Base-by-base conservation (phyloP, 2,329 filamentous ascomycete genomes). In the Phymatotrichopsis omnivora region DNA sequence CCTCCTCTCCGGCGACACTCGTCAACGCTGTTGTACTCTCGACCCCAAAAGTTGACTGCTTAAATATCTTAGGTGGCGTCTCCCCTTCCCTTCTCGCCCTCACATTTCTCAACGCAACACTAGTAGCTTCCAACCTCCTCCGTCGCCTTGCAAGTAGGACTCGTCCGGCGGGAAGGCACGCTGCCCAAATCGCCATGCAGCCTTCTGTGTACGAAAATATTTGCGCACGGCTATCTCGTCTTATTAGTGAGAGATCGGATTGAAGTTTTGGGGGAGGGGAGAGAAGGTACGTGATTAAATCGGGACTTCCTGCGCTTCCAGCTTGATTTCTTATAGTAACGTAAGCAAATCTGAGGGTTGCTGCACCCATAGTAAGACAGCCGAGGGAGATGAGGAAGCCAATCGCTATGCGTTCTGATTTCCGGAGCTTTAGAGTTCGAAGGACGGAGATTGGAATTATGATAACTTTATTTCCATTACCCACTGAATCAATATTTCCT, bases 391-490 rank as follows among this genome's bases (percentile, higher is more conserved):
- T 25, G 5, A 51, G 17, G 35, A 51, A 51, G 16, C 28, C 29
- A 25, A 51, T 37, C 6, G 45, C 49, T 5, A 49, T 6, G 12
- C 49, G 41, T 33, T 49, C 49, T 5, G 39, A 32, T 22, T 31
- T 49, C 12, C 41, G 49, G 30, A 51, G 49, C 11, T 34, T 49
- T 4, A 49, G 8, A 5, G 49, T 40, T 5, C 31, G 40, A 4
- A 49, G 35, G 10, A 49, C 45, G 17, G 45, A 36, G n/a, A 51
- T 44, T 33, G 45, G 49, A 11, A 51, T 43, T 7, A 45, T 35
- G 34, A 51, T 51, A n/a, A 51, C 49, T 49, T 19, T 8, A 11
- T 16, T 12, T 24, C 7, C 16, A 19, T 16, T 24, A 17, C 46
- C 14, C 41, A 33, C n/a, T 12, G 11, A 31, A 22, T 32, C 7